phyloP scores from a whole-genome alignment of 768 basidiomycete genomes.

The Russula dissimulans region DNA sequence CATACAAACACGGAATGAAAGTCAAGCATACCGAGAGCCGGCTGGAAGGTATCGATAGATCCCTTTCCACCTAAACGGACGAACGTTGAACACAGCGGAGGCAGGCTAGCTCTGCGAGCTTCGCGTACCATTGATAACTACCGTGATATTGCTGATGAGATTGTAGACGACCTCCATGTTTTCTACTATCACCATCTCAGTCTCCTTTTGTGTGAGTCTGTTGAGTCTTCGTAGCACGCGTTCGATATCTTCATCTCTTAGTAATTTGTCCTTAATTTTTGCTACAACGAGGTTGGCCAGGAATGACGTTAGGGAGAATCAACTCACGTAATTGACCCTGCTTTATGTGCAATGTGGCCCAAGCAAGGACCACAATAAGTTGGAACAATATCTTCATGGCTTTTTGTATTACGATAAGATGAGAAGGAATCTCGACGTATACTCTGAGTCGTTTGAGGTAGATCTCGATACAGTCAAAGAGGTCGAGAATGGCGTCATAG shows the following conservation, averaged over 20 bases:
- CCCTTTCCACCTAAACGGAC: background rate
- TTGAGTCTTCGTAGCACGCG: background rate
- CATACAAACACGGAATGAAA: background rate
- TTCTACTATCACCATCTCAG: background rate
- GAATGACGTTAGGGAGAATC: background rate
- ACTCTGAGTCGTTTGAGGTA: background rate
- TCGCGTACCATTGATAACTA: background rate
- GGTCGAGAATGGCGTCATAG: background rate
- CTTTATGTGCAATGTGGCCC: background rate
- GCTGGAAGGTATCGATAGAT: background rate
- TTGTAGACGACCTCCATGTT: slow-evolving; percentile 3
- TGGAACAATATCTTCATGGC: slow-evolving; percentile 4
- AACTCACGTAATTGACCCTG: background rate
- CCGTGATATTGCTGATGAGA: background rate
- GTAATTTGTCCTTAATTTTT: background rate
- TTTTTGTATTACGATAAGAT: background rate
- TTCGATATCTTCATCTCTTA: background rate
- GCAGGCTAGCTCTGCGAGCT: background rate
- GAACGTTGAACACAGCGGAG: background rate
- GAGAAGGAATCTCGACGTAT: background rate
- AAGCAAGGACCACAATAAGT: background rate
- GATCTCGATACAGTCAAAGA: background rate
- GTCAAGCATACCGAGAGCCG: background rate
- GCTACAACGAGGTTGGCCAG: background rate
- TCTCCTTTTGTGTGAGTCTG: slow-evolving; percentile 2